phyloP scores from a whole-genome alignment of 768 basidiomycete species.

The Agrocybe chaxingu region DNA sequence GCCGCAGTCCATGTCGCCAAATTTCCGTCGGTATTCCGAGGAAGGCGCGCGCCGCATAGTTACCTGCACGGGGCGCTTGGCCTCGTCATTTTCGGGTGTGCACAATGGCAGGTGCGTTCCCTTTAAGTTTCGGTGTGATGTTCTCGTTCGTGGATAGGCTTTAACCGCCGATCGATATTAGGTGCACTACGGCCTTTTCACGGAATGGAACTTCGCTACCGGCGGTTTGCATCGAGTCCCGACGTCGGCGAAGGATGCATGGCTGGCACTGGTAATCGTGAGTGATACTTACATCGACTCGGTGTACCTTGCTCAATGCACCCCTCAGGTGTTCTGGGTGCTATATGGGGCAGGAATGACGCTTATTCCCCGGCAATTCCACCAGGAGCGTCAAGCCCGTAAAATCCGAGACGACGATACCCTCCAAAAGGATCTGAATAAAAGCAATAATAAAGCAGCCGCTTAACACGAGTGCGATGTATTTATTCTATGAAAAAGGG shows the following conservation, averaged over 20 bases:
- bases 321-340: constrained; percentile 42
- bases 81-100: constrained; percentile 48
- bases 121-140: not conserved
- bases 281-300: constrained; percentile 2
- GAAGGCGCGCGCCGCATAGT: constrained; percentile 46
- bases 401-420: constrained; percentile 16
- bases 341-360: constrained; percentile 39
- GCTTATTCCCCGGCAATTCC: constrained; percentile 43
- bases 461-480: not conserved
- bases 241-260: constrained; percentile 38
- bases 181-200: constrained; percentile 49
- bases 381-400: constrained; percentile 32
- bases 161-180: constrained; percentile 17
- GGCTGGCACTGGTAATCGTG: constrained; percentile 43
- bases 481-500: constrained; percentile 10
- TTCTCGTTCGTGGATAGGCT: constrained; percentile 1
- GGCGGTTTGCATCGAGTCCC: constrained; percentile 35
- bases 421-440: constrained; percentile 7
- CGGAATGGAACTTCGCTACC: constrained; percentile 36
- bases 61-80: constrained; percentile 56
- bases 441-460: not conserved
- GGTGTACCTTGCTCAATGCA: too few species aligned
- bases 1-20: constrained; percentile 53
- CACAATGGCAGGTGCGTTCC: constrained; percentile 43
- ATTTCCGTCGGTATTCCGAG: constrained; percentile 30